Conservation (phyloP, 2,329 filamentous ascomycete species). For the Aureobasidium sp. region DNA sequence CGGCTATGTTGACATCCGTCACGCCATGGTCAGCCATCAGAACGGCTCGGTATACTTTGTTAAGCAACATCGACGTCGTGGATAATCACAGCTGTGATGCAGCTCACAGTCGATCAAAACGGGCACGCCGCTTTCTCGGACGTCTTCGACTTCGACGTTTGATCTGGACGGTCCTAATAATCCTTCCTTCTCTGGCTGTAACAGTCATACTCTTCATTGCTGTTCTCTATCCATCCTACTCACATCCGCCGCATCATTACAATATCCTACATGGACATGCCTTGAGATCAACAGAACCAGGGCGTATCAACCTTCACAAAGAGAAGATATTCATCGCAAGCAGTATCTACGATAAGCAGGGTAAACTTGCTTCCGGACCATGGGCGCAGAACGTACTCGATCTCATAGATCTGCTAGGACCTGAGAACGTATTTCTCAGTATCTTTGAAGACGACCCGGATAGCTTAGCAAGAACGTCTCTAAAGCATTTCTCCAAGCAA, state of each 20-base stretch:
- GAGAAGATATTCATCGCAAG: constrained; percentile 70
- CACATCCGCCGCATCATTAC: constrained; percentile 48
- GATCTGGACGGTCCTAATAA: background rate
- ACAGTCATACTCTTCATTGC: constrained; percentile 35
- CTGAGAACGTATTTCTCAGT: constrained; percentile 62
- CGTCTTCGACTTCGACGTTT: background rate
- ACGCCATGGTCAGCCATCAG: background rate
- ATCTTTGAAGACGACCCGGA: constrained; percentile 61
- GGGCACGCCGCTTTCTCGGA: background rate
- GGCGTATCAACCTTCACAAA: constrained; percentile 45
- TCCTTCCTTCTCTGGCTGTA: constrained; percentile 3
- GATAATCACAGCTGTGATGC: background rate
- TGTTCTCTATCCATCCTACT: constrained; percentile 51
- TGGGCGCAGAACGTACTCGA: constrained; percentile 58
- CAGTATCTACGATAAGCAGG: constrained; percentile 59
- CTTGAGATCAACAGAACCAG: constrained; percentile 23
- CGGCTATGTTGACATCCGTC: background rate
- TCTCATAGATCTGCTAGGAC: constrained; percentile 59
- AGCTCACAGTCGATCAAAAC: background rate
- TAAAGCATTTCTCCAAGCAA: constrained; percentile 35
- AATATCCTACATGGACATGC: constrained; percentile 33
- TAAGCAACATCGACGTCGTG: background rate
- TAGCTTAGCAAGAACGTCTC: background rate
- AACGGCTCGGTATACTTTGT: background rate
- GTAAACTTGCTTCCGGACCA: constrained; percentile 52